A percentile compares a stretch with the other conserved stretches of the same genome.
Conservation (phyloP, 129 eudicot genomes). For the Artemisia annua region DNA sequence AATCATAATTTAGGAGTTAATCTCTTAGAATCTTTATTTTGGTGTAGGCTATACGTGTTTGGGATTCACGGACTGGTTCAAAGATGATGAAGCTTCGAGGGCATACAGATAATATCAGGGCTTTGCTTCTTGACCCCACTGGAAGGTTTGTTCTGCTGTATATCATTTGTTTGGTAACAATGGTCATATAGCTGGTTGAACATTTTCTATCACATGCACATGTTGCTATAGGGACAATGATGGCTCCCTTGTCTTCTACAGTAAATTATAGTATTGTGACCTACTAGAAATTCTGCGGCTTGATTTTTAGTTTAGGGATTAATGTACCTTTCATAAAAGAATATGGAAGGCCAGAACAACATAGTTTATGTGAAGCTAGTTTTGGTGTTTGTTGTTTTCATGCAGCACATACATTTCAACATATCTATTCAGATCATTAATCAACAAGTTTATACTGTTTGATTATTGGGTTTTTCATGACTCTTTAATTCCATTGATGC, state of each 20-base stretch:
- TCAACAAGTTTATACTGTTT: conserved; percentile 1
- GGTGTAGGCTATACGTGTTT: conserved; percentile 85
- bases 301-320: too few relatives aligned
- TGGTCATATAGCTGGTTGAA: background rate
- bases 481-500: conserved; percentile 34
- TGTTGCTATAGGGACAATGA: too few relatives aligned
- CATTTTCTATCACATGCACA: too few relatives aligned
- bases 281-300: too few relatives aligned
- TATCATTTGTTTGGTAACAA: conserved; percentile 7
- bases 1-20: background rate
- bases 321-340: too few relatives aligned
- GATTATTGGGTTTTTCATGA: conserved; percentile 10
- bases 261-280: too few relatives aligned
- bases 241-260: too few relatives aligned
- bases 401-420: background rate
- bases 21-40: conserved; percentile 15
- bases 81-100: conserved; percentile 98
- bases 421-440: background rate
- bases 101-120: conserved; percentile 90
- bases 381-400: conserved; percentile 4
- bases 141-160: conserved; percentile 70
- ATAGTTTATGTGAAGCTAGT: background rate
- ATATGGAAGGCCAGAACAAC: too few relatives aligned
- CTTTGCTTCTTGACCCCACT: conserved; percentile 79
- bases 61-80: conserved; percentile 95